A percentile compares a stretch with the other conserved stretches of the same genome.
phyloP scores from a whole-genome alignment of 164 flowering plant genomes.

The Liquidambar formosana region DNA sequence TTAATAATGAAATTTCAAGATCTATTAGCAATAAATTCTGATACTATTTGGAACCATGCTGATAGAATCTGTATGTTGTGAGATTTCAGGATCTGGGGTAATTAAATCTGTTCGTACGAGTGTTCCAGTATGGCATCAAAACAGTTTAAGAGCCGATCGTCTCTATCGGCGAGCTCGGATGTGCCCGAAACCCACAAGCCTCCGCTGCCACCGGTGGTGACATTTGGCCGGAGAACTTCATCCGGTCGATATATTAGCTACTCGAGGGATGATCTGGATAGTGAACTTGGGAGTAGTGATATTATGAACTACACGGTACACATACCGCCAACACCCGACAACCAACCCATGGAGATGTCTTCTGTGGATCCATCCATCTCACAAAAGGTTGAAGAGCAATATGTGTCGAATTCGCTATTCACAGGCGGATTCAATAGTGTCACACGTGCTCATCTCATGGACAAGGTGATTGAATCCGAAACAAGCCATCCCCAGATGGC shows the following conservation, averaged over 20 bases:
- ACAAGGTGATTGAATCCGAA: conserved; percentile 65
- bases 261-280: conserved; percentile 74
- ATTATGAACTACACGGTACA: conserved; percentile 61
- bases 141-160: conserved; percentile 48
- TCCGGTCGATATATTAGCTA: conserved; percentile 56
- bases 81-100: conserved; percentile 17
- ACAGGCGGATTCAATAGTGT: conserved; percentile 61
- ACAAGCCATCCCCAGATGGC: conserved; percentile 70
- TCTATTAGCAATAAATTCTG: neutral
- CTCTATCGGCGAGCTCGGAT: conserved; percentile 43
- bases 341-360: conserved; percentile 39
- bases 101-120: neutral
- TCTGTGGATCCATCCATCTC: conserved; percentile 47
- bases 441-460: conserved; percentile 72
- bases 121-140: conserved; percentile 47
- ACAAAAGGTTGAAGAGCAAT: conserved; percentile 67
- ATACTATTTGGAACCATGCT: neutral
- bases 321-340: conserved; percentile 66
- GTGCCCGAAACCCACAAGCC: conserved; percentile 35
- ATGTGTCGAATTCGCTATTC: conserved; percentile 63
- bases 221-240: conserved; percentile 59
- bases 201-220: conserved; percentile 54
- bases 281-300: conserved; percentile 51
- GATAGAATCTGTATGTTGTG: neutral
- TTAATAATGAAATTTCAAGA: neutral